A percentile compares a stretch with the other conserved stretches of the same genome.
Evolutionary conservation across 2,329 filamentous ascomycete genomes (phyloP).

Genomic region (Stenocarpella maydis): DNA sequence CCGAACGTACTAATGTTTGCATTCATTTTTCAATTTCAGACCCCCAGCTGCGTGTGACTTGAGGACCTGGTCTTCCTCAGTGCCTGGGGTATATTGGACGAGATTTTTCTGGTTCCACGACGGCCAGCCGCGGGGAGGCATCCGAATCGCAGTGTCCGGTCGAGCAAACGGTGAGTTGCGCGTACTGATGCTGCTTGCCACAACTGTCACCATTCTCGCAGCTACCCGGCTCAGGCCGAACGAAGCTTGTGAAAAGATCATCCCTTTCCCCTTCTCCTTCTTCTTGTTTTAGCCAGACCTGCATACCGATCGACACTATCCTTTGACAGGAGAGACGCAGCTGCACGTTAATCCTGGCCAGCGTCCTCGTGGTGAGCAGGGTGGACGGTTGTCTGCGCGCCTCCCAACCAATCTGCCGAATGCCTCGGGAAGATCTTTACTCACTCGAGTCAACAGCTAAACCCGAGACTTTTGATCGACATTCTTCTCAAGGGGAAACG

Average conservation of each 20-base stretch:
- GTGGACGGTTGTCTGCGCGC: not conserved
- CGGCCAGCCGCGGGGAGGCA: not conserved
- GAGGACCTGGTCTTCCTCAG: not conserved
- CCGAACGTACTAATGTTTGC: slow-evolving; percentile 20
- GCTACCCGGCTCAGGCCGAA: not conserved
- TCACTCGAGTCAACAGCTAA: not conserved
- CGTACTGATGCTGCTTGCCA: not conserved
- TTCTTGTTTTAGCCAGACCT: not conserved
- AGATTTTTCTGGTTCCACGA: not conserved
- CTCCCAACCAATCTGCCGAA: not conserved
- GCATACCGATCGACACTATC: slow-evolving; percentile 3
- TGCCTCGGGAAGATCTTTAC: slow-evolving; percentile 1
- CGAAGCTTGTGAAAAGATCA: slow-evolving; percentile 28
- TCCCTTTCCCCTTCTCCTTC: not conserved
- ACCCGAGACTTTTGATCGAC: not conserved
- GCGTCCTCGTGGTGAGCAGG: not conserved
- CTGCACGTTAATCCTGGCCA: not conserved
- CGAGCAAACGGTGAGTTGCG: not conserved
- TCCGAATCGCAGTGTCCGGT: not conserved
- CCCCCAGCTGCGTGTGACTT: not conserved
- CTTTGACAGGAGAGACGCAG: not conserved
- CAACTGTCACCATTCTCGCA: not conserved
- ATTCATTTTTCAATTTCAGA: not conserved
- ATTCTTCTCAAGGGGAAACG: not conserved
- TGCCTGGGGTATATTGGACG: not conserved